These are phyloP conservation scores for Deinandra increscens DNA, from an alignment of 129 eudicot genomes.

Conservation along the genomic window DNA sequence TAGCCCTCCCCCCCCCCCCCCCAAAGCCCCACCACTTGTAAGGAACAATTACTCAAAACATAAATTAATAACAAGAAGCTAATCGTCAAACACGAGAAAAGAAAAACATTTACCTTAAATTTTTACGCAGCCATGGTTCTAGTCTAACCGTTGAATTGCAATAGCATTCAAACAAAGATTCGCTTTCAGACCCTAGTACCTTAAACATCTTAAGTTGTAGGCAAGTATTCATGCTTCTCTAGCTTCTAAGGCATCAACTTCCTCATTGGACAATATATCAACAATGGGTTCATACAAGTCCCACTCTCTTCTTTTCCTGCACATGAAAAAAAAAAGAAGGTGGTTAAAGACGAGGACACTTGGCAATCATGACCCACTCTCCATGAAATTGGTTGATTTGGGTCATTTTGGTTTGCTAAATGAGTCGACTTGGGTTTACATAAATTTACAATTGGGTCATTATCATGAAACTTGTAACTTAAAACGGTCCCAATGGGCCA, in stretches of 20 bases:
- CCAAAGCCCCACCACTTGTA: too few species aligned
- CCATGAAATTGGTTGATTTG: neutral
- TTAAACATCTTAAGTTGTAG: neutral
- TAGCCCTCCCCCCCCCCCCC: too few species aligned
- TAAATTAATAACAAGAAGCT: neutral
- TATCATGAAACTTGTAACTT: too few species aligned
- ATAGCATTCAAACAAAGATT: neutral
- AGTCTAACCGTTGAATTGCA: neutral
- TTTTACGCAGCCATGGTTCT: neutral
- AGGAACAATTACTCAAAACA: too few species aligned
- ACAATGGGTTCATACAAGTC: slow-evolving; percentile 87
- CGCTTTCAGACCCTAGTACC: neutral
- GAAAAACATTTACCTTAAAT: neutral
- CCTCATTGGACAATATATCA: slow-evolving; percentile 87
- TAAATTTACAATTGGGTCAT: too few species aligned
- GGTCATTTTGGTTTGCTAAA: neutral
- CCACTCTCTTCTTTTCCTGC: slow-evolving; percentile 93
- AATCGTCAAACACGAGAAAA: neutral
- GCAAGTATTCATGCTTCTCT: slow-evolving; percentile 47
- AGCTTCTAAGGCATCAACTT: slow-evolving; percentile 86
- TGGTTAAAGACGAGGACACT: neutral
- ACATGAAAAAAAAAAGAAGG: neutral
- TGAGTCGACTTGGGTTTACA: neutral
- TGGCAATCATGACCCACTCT: neutral
- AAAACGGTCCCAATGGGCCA: neutral